These are phyloP conservation scores for Epithele typhae DNA, from an alignment of 768 basidiomycete genomes.

Conservation along the genomic window DNA sequence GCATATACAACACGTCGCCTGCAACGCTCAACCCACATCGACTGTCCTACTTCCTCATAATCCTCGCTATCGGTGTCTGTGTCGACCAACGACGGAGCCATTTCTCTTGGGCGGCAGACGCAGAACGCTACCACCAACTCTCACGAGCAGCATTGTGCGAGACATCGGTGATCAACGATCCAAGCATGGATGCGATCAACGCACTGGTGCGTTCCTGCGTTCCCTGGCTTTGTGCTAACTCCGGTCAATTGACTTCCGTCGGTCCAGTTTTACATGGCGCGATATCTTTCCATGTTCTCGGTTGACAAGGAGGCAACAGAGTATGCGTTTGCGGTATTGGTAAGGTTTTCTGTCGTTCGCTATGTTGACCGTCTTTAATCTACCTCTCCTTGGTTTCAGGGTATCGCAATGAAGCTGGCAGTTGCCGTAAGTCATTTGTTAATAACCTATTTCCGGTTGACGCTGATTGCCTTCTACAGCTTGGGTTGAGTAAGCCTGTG, in stretches of 20 bases:
- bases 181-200: conserved; percentile 68
- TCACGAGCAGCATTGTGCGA: conserved; percentile 62
- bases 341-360: conserved; percentile 4
- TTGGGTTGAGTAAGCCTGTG: conserved; percentile 53
- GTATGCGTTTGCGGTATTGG: conserved; percentile 75
- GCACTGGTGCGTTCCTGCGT: conserved; percentile 45
- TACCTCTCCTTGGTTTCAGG: conserved; percentile 13
- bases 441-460: too few relatives aligned
- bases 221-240: background rate
- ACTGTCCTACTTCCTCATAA: conserved; percentile 64
- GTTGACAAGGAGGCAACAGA: conserved; percentile 70
- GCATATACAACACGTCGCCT: conserved; percentile 59
- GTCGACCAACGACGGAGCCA: conserved; percentile 42
- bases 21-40: conserved; percentile 61
- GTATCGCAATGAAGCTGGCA: conserved; percentile 67
- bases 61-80: conserved; percentile 67
- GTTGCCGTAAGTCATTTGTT: conserved; percentile 38
- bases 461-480: conserved; percentile 36
- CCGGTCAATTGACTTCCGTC: background rate
- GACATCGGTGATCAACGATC: conserved; percentile 70
- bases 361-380: background rate
- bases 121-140: conserved; percentile 55
- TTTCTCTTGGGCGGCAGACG: conserved; percentile 28
- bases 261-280: conserved; percentile 63
- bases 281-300: conserved; percentile 71